Percentiles rank a stretch among this genome's conserved stretches.
Conservation (phyloP, 495 filamentous ascomycete genomes). For the Trichocladium uniseriatum region DNA sequence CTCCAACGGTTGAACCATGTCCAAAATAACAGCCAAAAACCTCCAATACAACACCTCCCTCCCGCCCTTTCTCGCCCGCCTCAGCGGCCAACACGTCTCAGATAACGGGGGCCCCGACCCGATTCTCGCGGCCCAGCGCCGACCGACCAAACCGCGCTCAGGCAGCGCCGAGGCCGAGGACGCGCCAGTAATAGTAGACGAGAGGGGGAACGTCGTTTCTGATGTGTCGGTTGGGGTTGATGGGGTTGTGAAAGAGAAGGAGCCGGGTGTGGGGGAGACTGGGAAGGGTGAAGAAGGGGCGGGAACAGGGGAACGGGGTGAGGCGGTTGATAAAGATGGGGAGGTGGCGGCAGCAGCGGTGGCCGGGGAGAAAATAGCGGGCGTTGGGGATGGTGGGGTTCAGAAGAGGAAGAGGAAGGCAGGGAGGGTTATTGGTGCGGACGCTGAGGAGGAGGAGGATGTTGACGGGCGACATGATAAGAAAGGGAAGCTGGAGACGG, state of each 20-base stretch:
- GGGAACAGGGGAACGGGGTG: constrained; percentile 11
- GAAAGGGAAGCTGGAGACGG: constrained; percentile 7
- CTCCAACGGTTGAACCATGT: too few species aligned
- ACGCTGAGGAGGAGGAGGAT: constrained; percentile 11
- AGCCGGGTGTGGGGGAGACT: constrained; percentile 1
- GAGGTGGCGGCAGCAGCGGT: constrained; percentile 20
- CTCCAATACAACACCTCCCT: constrained; percentile 41
- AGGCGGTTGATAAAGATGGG: constrained; percentile 12
- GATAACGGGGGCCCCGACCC: constrained; percentile 31
- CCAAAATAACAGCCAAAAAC: constrained; percentile 47
- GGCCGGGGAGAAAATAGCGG: constrained; percentile 3
- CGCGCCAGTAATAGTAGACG: constrained; percentile 38
- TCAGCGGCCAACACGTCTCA: constrained; percentile 31
- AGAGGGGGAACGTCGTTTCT: constrained; percentile 35
- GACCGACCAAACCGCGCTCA: constrained; percentile 30
- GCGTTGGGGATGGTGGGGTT: constrained; percentile 23
- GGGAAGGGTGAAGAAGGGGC: background rate
- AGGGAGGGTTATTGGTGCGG: constrained; percentile 38
- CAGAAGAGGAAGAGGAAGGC: constrained; percentile 39
- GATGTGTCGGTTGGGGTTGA: constrained; percentile 29
- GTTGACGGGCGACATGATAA: constrained; percentile 11
- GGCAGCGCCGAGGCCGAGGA: constrained; percentile 43
- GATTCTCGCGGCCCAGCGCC: constrained; percentile 33
- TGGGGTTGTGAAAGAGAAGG: constrained; percentile 22
- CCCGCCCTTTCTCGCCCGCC: constrained; percentile 46